Conservation (phyloP, 768 basidiomycete genomes). For the Lactifluus subvellereus region DNA sequence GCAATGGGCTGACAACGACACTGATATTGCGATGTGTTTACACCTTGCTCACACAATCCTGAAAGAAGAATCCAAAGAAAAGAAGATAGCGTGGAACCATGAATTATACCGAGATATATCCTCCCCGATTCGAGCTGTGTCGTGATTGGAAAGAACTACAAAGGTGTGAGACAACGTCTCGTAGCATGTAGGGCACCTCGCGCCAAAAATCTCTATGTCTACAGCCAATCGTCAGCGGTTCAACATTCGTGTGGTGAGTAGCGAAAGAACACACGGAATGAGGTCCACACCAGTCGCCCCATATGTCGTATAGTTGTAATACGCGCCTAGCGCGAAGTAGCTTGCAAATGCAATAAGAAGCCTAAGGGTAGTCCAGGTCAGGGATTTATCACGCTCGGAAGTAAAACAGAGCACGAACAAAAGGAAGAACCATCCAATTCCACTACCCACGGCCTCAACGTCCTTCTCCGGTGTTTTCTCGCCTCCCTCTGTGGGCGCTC, state of each 20-base stretch:
- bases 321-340: conserved; percentile 76
- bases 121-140: conserved; percentile 56
- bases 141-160: conserved; percentile 68
- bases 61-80: not conserved
- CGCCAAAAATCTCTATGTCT: conserved; percentile 90
- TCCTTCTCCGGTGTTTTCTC: conserved; percentile 27
- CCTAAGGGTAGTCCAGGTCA: conserved; percentile 32
- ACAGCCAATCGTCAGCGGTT: conserved; percentile 7
- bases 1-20: not conserved
- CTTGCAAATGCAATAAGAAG: conserved; percentile 56
- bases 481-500: conserved; percentile 26
- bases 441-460: conserved; percentile 48
- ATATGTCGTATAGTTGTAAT: conserved; percentile 85
- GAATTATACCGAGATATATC: conserved; percentile 60
- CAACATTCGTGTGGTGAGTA: conserved; percentile 4
- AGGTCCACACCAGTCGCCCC: conserved; percentile 79
- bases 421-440: conserved; percentile 85
- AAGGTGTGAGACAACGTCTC: conserved; percentile 70
- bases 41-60: conserved; percentile 7
- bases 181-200: conserved; percentile 82
- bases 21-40: not conserved
- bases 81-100: not conserved
- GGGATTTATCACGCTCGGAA: not conserved
- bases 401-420: conserved; percentile 44
- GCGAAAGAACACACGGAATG: conserved; percentile 60